A percentile compares a stretch with the other conserved stretches of the same genome.
These are phyloP conservation scores for Laetiporus sulphureus DNA, from an alignment of 1,284 basidiomycete species.

Conservation along the genomic window DNA sequence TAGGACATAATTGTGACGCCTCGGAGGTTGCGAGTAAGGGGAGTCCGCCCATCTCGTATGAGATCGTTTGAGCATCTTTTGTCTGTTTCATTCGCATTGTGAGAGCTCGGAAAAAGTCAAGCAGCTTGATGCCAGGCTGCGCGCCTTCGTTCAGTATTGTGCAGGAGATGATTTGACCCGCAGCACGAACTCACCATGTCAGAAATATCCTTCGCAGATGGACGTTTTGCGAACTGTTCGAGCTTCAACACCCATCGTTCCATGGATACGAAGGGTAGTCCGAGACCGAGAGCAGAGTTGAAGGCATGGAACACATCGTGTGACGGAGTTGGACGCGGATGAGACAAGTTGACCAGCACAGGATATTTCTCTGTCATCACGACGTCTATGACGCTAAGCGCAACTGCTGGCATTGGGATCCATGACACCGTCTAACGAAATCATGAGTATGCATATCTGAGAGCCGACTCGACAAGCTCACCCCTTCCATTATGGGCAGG, in stretches of 20 bases:
- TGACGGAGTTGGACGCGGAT: constrained; percentile 10
- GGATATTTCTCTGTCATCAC: constrained; percentile 1
- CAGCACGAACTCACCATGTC: not conserved
- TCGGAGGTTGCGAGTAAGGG: constrained; percentile 9
- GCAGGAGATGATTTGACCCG: not conserved
- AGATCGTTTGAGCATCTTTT: not conserved
- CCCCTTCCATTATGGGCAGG: constrained; percentile 20
- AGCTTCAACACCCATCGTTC: not conserved
- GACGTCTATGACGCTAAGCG: constrained; percentile 8
- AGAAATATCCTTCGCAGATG: not conserved
- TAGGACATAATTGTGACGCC: constrained; percentile 5
- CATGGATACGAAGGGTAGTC: not conserved
- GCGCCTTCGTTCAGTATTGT: no score
- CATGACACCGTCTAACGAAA: constrained; percentile 8
- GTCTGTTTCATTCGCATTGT: not conserved
- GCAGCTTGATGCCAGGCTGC: constrained; percentile 12
- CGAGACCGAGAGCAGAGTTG: constrained; percentile 1
- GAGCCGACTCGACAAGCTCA: constrained; percentile 4
- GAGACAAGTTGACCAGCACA: constrained; percentile 11
- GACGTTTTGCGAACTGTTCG: constrained; percentile 3
- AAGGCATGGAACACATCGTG: not conserved
- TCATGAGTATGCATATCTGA: not conserved
- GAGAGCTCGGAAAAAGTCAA: constrained; percentile 9
- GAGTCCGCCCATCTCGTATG: constrained; percentile 9
- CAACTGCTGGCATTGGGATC: constrained; percentile 13